These are phyloP conservation scores for Pseudonitzschia pungens DNA, from an alignment of 108 stramenopile genomes.

Conservation along the genomic window DNA sequence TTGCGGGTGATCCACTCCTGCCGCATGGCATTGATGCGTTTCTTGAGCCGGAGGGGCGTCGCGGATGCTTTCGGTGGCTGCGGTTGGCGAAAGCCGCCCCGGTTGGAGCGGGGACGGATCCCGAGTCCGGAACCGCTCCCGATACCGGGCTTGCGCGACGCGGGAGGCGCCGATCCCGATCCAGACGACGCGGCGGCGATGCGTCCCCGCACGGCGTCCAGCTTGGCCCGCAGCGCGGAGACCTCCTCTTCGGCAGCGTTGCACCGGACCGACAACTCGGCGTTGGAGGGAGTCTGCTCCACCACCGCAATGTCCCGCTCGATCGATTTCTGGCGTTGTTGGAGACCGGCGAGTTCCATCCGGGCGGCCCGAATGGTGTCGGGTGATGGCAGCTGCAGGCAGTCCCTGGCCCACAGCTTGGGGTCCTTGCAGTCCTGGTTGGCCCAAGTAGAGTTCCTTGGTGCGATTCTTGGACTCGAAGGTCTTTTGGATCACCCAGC, in stretches of 20 bases:
- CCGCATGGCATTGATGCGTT: constrained; percentile 72
- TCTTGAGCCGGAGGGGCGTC: constrained; percentile 40
- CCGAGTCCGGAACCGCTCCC: too few relatives aligned
- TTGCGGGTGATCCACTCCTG: constrained; percentile 73
- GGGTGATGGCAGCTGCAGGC: constrained; percentile 26
- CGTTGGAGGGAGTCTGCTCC: constrained; percentile 49
- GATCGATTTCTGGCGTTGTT: constrained; percentile 23
- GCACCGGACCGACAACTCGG: constrained; percentile 47
- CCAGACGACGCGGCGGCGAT: constrained; percentile 17
- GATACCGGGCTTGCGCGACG: too few relatives aligned
- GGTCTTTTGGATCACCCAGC: constrained; percentile 63
- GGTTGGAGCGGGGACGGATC: too few relatives aligned
- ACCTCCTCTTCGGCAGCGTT: constrained; percentile 35
- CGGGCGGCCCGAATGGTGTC: constrained; percentile 39
- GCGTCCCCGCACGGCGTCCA: constrained; percentile 36
- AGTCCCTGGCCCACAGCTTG: constrained; percentile 26
- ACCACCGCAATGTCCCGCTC: constrained; percentile 41
- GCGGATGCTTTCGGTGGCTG: neutral
- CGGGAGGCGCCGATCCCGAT: neutral
- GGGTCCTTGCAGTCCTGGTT: constrained; percentile 40
- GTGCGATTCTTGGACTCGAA: constrained; percentile 41
- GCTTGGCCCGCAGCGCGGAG: constrained; percentile 29
- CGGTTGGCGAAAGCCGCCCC: too few relatives aligned
- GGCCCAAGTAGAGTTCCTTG: constrained; percentile 73
- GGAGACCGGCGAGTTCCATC: constrained; percentile 28